These are phyloP conservation scores for Neonectria ditissima DNA, from an alignment of 2,329 filamentous ascomycete genomes.

Conservation along the genomic window DNA sequence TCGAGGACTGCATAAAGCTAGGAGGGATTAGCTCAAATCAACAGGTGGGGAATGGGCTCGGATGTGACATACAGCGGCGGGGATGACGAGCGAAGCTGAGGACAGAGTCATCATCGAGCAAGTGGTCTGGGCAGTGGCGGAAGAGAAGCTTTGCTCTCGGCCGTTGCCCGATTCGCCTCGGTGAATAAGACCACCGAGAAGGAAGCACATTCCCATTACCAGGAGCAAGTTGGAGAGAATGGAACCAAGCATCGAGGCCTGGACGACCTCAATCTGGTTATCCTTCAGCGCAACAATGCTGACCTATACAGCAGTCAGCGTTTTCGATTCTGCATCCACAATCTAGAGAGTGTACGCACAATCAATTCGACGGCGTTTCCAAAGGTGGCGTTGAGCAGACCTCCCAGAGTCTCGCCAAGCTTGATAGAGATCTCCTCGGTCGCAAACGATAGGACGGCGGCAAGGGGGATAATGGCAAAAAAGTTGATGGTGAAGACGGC, in stretches of 20 bases:
- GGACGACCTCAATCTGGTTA: slow-evolving; percentile 93
- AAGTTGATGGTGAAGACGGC: slow-evolving; percentile 83
- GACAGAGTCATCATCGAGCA: slow-evolving; percentile 81
- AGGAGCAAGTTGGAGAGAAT: slow-evolving; percentile 95
- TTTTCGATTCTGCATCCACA: background rate
- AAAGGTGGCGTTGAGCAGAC: slow-evolving; percentile 81
- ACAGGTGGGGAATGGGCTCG: background rate
- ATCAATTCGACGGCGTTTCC: slow-evolving; percentile 85
- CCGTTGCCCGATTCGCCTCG: slow-evolving; percentile 66
- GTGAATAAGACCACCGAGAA: slow-evolving; percentile 78
- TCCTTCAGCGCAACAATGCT: slow-evolving; percentile 90
- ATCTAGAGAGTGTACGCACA: slow-evolving; percentile 58
- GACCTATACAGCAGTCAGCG: slow-evolving; percentile 66
- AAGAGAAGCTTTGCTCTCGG: slow-evolving; percentile 78
- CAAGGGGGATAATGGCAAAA: slow-evolving; percentile 82
- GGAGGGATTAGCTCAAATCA: slow-evolving; percentile 32
- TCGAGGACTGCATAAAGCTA: slow-evolving; percentile 76
- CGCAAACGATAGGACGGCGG: slow-evolving; percentile 79
- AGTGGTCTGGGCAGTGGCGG: slow-evolving; percentile 81
- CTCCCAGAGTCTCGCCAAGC: slow-evolving; percentile 79
- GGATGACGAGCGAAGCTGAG: slow-evolving; percentile 82
- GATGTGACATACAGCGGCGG: slow-evolving; percentile 68
- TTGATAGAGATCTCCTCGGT: slow-evolving; percentile 81
- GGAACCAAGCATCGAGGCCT: slow-evolving; percentile 95
- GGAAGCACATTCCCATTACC: slow-evolving; percentile 84